A percentile compares a stretch with the other conserved stretches of the same genome.
Conservation (phyloP, 2,329 filamentous ascomycete species). For the Botrytis fabae region DNA sequence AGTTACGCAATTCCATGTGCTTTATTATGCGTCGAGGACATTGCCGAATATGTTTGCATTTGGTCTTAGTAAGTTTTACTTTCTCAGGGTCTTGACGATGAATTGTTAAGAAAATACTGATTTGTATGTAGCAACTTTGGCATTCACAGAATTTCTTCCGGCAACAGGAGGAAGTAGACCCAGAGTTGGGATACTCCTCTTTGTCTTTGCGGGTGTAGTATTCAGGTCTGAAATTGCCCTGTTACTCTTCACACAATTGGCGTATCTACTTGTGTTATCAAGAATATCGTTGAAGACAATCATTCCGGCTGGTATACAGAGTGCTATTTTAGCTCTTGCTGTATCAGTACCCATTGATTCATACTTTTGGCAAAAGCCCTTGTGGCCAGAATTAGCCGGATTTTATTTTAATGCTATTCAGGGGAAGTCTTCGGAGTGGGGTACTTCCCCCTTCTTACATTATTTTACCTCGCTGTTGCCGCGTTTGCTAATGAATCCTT, state of each 20-base stretch:
- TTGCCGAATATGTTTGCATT: conserved; percentile 98
- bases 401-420: conserved; percentile 91
- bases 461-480: conserved; percentile 84
- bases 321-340: conserved; percentile 64
- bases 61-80: conserved; percentile 64
- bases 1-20: conserved; percentile 83
- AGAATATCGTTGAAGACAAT: conserved; percentile 58
- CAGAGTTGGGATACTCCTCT: conserved; percentile 61
- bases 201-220: conserved; percentile 78
- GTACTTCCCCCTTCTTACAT: conserved; percentile 79
- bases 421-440: conserved; percentile 84
- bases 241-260: conserved; percentile 67
- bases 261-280: conserved; percentile 60
- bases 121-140: conserved; percentile 59
- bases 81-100: neutral
- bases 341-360: conserved; percentile 79
- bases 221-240: conserved; percentile 90
- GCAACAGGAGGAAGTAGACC: conserved; percentile 44
- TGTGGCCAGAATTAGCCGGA: conserved; percentile 88
- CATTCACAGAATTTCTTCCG: conserved; percentile 49
- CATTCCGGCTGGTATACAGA: conserved; percentile 64
- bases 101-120: conserved; percentile 16
- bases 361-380: conserved; percentile 83
- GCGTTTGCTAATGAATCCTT: conserved; percentile 78
- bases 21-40: conserved; percentile 89